Evolutionary conservation across 371 early-diverging fungal genomes (phyloP).

Genomic region (Actinomortierella wolfii): DNA sequence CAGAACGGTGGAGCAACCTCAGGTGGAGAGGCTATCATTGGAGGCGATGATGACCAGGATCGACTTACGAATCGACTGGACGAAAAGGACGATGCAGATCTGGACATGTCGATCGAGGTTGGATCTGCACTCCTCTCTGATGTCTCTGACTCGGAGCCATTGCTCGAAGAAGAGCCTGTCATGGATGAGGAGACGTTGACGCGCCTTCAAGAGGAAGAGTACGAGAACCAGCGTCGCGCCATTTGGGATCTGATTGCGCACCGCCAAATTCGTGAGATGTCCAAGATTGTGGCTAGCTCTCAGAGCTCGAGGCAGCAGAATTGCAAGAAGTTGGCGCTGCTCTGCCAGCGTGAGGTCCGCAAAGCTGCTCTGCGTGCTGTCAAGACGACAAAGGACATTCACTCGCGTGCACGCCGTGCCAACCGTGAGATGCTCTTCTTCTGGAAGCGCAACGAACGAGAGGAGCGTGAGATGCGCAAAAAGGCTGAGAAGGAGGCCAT

Average conservation of each 20-base stretch:
- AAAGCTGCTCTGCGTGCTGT: slow-evolving; percentile 47
- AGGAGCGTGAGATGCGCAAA: slow-evolving; percentile 89
- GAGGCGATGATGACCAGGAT: slow-evolving; percentile 23
- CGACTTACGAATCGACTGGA: slow-evolving; percentile 24
- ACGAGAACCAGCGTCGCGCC: slow-evolving; percentile 26
- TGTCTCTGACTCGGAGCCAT: slow-evolving; percentile 18
- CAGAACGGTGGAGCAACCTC: too few relatives aligned
- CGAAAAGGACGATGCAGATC: slow-evolving; percentile 10
- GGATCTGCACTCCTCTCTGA: slow-evolving; percentile 4
- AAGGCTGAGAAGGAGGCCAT: slow-evolving; percentile 91
- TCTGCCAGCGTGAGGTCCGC: slow-evolving; percentile 62
- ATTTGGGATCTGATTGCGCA: slow-evolving; percentile 46
- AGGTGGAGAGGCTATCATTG: too few relatives aligned
- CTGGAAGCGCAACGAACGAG: slow-evolving; percentile 91
- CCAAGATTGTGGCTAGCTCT: slow-evolving; percentile 57
- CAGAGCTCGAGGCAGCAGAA: slow-evolving; percentile 60
- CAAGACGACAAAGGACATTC: slow-evolving; percentile 34
- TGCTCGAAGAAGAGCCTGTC: slow-evolving; percentile 1
- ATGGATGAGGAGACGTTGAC: slow-evolving; percentile 17
- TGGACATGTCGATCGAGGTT: too few relatives aligned
- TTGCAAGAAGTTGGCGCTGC: slow-evolving; percentile 63
- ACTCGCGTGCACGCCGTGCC: slow-evolving; percentile 27
- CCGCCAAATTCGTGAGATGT: slow-evolving; percentile 47
- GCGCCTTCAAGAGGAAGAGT: slow-evolving; percentile 33
- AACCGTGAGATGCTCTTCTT: slow-evolving; percentile 73